Conservation (phyloP, 2,329 filamentous ascomycete species). For the Colletotrichum tropicicola region DNA sequence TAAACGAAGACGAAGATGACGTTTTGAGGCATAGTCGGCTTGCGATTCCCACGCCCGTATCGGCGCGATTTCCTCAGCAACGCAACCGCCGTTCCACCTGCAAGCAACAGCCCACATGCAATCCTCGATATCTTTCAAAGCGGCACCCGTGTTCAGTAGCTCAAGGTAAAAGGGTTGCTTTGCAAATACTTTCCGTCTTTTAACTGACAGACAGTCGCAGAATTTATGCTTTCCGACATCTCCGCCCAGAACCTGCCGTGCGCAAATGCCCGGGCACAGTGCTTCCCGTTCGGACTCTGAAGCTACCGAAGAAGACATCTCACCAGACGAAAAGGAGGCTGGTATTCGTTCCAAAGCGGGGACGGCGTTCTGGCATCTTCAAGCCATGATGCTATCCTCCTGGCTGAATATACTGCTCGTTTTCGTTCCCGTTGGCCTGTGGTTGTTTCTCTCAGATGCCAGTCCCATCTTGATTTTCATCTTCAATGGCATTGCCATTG, state of each 20-base stretch:
- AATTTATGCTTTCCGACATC: constrained; percentile 3
- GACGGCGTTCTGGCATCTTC: not conserved
- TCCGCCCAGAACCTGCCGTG: not conserved
- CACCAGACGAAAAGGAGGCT: not conserved
- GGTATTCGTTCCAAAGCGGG: not conserved
- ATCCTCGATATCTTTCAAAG: too few relatives aligned
- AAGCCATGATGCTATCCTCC: constrained; percentile 39
- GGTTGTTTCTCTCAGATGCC: constrained; percentile 51
- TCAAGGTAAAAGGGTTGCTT: too few relatives aligned
- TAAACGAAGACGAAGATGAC: not conserved
- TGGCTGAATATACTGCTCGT: constrained; percentile 73
- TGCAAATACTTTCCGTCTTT: too few relatives aligned
- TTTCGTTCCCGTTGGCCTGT: constrained; percentile 76
- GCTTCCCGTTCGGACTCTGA: not conserved
- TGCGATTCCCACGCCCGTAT: too few relatives aligned
- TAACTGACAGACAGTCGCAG: too few relatives aligned
- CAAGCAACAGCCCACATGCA: not conserved
- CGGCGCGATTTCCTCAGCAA: not conserved
- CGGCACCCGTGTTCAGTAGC: not conserved
- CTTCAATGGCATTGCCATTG: constrained; percentile 68
- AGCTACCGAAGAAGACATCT: not conserved
- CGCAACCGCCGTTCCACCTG: not conserved
- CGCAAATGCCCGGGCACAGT: not conserved
- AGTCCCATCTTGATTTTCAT: constrained; percentile 58
- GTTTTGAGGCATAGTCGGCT: too few relatives aligned